These are phyloP conservation scores for Aspergillus alliaceus DNA, from an alignment of 2,329 filamentous ascomycete species.

Conservation along the genomic window DNA sequence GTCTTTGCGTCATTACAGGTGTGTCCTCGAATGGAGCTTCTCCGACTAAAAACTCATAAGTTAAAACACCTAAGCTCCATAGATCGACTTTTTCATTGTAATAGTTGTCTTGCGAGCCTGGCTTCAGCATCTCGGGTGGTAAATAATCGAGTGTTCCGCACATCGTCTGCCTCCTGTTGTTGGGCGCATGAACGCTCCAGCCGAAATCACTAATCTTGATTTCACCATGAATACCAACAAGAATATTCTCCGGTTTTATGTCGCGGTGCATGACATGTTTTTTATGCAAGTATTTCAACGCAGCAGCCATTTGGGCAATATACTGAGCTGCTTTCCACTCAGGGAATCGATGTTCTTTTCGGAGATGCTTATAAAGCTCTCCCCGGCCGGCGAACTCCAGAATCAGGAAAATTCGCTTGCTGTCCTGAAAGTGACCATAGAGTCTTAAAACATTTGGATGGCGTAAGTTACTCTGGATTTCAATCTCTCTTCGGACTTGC, in stretches of 20 bases:
- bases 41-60: conserved; percentile 93
- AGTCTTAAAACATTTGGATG: conserved; percentile 83
- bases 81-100: conserved; percentile 96
- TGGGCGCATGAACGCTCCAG: conserved; percentile 97
- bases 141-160: conserved; percentile 97
- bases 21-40: conserved; percentile 97
- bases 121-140: conserved; percentile 94
- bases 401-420: conserved; percentile 82
- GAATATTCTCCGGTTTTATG: conserved; percentile 97
- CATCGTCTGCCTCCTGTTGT: conserved; percentile 89
- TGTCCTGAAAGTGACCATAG: conserved; percentile 87
- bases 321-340: conserved; percentile 87
- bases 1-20: conserved; percentile 86
- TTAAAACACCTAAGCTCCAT: conserved; percentile 93
- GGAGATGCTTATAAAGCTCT: conserved; percentile 83
- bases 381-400: conserved; percentile 84
- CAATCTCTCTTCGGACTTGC: conserved; percentile 83
- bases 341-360: conserved; percentile 74
- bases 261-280: conserved; percentile 98
- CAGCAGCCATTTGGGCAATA: conserved; percentile 86
- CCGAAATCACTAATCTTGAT: conserved; percentile 99
- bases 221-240: conserved; percentile 93
- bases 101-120: conserved; percentile 76
- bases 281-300: conserved; percentile 85
- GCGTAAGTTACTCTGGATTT: conserved; percentile 83